Base-by-base conservation (phyloP, 2,329 filamentous ascomycete species). In the Stagonosporopsis tanaceti region DNA sequence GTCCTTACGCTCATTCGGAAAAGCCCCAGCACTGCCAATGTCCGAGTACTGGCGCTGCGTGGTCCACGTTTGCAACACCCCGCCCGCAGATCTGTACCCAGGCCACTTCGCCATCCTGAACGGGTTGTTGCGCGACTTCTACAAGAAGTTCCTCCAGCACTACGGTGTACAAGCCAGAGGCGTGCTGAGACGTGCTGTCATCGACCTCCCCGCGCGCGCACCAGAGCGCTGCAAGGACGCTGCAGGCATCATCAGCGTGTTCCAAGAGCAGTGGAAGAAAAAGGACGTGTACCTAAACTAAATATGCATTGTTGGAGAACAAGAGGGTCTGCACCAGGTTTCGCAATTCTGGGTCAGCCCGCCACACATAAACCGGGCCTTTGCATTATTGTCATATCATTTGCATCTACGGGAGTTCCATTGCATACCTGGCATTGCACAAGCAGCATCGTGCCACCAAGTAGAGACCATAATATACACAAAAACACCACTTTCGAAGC, bases 21-120 rank as follows among this genome's bases (percentile, higher is more conserved):
- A 87, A 62, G 93, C 72, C 22, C 70, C 72, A 22, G 96, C 93
- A 89, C 0, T 95, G 86, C 77, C 93, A 89, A 4, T 91, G 90
- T 46, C 84, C 0, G 83, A 93, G 53, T 98, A 95, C 80, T 99
- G 95, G 95, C 84, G 82, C 35, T 84, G 89, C 0, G 80, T 98
- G 54, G 87, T 92, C 0, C 83, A 83, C 40, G 91, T 98, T 35
- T 80, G 93, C 71, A 93, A 92, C 72, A 90, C 91, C 0, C 89
- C 92, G 0, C 71, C 86, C 20, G 71, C 79, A 2, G 75, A 81
- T 34, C 71, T 79, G 11, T 77, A 77, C 39, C 73, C 81, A 32
- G 82, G 82, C 39, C 83, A 84, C 46, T 78, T 77, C 50, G 67
- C 77, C 22, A 77, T 81, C 12, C 68, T 89, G 27, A 81, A 85